Percentiles rank a stretch among this genome's conserved stretches.
Evolutionary conservation across 352 stramenopile species (phyloP).

Genomic region (Globisporangium ultimum): DNA sequence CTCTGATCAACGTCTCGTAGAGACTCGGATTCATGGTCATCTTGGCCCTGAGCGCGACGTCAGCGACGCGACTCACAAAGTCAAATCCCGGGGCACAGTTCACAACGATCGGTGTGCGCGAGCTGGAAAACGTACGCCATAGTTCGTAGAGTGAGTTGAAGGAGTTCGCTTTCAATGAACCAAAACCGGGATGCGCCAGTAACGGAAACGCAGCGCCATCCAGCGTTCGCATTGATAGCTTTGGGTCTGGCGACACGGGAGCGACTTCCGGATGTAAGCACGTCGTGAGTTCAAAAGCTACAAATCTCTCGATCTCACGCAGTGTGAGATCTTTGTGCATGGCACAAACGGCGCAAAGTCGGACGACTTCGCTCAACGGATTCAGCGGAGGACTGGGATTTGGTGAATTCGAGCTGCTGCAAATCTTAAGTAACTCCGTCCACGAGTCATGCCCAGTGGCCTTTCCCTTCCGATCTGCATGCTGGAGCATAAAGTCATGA

Average conservation of each 20-base stretch:
- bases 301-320: constrained; percentile 29
- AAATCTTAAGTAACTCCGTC: constrained; percentile 13
- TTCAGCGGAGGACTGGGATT: too few species aligned
- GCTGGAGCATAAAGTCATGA: constrained; percentile 23
- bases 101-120: constrained; percentile 30
- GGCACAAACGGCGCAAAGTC: constrained; percentile 23
- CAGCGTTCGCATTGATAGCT: too few species aligned
- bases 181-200: neutral
- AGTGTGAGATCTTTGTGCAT: constrained; percentile 24
- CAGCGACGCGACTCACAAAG: constrained; percentile 30
- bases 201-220: too few species aligned
- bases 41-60: constrained; percentile 25
- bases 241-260: too few species aligned
- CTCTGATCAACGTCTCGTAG: neutral
- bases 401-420: neutral
- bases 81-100: constrained; percentile 24
- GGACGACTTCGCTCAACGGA: constrained; percentile 12
- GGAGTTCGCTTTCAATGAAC: neutral
- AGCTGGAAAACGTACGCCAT: constrained; percentile 37
- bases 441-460: constrained; percentile 8
- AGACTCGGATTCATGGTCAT: constrained; percentile 27
- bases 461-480: constrained; percentile 11
- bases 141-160: constrained; percentile 15
- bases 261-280: too few species aligned
- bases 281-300: neutral